phyloP scores from a whole-genome alignment of 306 rosid species.

The Myrica gale region DNA sequence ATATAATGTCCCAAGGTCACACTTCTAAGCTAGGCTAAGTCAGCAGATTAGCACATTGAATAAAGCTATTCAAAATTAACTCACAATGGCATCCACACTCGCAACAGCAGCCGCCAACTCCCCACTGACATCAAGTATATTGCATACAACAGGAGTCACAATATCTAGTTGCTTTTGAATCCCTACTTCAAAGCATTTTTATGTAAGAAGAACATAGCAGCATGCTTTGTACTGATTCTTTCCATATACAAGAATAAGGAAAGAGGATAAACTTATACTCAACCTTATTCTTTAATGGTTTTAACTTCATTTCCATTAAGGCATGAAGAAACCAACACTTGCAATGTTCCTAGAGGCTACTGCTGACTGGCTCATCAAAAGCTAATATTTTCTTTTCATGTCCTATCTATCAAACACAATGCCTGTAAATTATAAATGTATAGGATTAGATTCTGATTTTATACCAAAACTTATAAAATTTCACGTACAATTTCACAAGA shows the following conservation, averaged over 20 bases:
- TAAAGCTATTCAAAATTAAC: conserved; percentile 33
- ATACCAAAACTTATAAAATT: neutral
- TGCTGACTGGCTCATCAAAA: neutral
- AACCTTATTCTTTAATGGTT: neutral
- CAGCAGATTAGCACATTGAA: conserved; percentile 30
- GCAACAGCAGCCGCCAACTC: conserved; percentile 85
- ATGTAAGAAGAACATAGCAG: neutral
- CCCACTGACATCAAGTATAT: conserved; percentile 65
- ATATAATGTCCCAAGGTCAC: conserved; percentile 14
- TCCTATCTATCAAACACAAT: neutral
- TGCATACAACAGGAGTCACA: conserved; percentile 79
- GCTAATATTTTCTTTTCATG: neutral
- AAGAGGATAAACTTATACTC: neutral
- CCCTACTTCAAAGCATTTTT: conserved; percentile 46
- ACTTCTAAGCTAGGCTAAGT: conserved; percentile 25
- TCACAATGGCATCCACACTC: conserved; percentile 77
- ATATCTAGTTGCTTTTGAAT: conserved; percentile 61
- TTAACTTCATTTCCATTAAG: conserved; percentile 12
- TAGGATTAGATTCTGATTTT: neutral
- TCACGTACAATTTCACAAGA: neutral
- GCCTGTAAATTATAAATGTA: neutral
- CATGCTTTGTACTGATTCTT: neutral
- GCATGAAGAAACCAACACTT: conserved; percentile 10
- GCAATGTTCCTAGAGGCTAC: neutral
- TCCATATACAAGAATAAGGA: too few relatives aligned